phyloP scores from a whole-genome alignment of 2,329 filamentous ascomycete genomes.

The Exutisphaerella laricina region DNA sequence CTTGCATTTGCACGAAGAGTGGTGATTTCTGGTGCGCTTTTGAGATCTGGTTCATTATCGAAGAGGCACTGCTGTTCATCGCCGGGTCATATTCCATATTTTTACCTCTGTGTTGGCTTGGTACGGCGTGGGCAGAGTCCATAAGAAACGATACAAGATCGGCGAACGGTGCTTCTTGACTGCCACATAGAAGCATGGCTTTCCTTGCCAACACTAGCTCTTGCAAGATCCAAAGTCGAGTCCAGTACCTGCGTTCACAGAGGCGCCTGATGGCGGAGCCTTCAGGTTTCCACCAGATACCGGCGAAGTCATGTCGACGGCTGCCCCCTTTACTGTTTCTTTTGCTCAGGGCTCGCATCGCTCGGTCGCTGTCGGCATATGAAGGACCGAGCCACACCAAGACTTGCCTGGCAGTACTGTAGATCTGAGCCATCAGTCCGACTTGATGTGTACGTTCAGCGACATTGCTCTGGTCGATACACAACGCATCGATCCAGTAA shows the following conservation, averaged over 20 bases:
- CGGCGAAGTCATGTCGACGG: neutral
- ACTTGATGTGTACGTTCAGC: constrained; percentile 10
- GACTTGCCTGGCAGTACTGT: constrained; percentile 6
- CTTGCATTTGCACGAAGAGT: neutral
- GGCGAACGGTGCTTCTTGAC: neutral
- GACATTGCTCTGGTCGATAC: constrained; percentile 14
- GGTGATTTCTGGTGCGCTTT: neutral
- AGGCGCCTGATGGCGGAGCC: neutral
- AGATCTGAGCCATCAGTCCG: constrained; percentile 11
- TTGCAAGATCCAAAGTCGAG: constrained; percentile 10
- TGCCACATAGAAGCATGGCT: constrained; percentile 6
- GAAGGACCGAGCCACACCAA: constrained; percentile 5
- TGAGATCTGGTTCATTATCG: neutral
- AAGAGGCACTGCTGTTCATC: neutral
- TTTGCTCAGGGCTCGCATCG: constrained; percentile 2
- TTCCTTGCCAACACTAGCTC: constrained; percentile 6
- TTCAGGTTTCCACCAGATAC: constrained; percentile 4
- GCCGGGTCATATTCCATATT: neutral
- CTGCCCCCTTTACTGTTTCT: neutral
- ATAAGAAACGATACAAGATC: neutral
- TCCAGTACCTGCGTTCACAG: constrained; percentile 11
- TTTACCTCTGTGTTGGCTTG: neutral
- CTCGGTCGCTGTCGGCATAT: constrained; percentile 6
- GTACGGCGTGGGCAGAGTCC: neutral
- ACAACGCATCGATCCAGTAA: constrained; percentile 14